Evolutionary conservation across 352 stramenopile genomes (phyloP), one percentile per base, ranked within the genome.

Genomic region (Pythium sp.): DNA sequence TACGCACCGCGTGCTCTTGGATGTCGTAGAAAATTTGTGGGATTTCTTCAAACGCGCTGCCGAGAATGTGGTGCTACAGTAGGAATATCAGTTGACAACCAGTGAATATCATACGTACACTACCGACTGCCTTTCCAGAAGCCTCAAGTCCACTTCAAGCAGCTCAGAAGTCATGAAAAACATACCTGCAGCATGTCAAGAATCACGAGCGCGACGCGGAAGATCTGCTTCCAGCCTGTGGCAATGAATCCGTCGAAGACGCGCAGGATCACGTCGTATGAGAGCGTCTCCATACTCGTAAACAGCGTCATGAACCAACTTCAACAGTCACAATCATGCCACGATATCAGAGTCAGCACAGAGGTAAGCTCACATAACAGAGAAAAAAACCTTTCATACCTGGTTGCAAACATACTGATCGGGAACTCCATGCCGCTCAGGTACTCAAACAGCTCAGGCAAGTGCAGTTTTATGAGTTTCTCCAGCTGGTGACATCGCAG

Each of bases 231-330:
- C 86, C 86, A 93, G 1, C 86, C 86, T 18, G 74, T 77, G n/a
- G 86, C 69, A n/a, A 90, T 46, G 62, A 93, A 92, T 0, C 80
- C 78, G 54, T 92, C 84, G 6, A 91, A 79, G 14, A 89, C 78
- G 18, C 78, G 80, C 15, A 92, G 64, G n/a, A 82, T 69, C 41
- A 83, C 72, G 41, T 89, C 80, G 64, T 86, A 84, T 15, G 77
- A 79, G 3, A 93, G 74, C 18, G 78, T 78, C 41, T 93, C 85
- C 81, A 91, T 89, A 65, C 84, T 93, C 38, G 77, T 81, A 53
- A 92, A 92, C 18, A 93, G 78, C 30, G 86, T 92, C 82, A 93
- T 89, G 73, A 93, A 90, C 86, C 86, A 93, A 41, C 83, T 93
- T 67, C 12, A 54, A 53, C 20, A n/a, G 28, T n/a, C 14, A 62